Percentiles rank a stretch among this genome's conserved stretches.
phyloP scores from a whole-genome alignment of 495 filamentous ascomycete genomes.

The Xanthoparmelia taractica region DNA sequence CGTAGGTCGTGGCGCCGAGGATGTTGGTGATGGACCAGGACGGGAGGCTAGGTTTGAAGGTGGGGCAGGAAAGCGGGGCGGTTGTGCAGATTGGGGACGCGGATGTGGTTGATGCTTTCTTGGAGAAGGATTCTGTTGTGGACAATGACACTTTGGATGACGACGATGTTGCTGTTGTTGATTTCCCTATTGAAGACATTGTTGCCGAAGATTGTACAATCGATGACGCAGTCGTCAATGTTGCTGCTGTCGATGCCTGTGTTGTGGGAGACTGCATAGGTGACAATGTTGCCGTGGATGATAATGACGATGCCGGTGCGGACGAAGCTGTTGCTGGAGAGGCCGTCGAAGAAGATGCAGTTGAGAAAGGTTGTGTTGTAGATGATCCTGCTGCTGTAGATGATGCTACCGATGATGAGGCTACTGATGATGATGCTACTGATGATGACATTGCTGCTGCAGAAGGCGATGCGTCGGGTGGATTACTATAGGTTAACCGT shows the following conservation, averaged over 20 bases:
- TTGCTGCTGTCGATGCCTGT: neutral
- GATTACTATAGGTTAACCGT: neutral
- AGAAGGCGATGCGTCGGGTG: neutral
- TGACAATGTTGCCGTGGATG: neutral
- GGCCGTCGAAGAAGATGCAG: neutral
- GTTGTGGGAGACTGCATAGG: too few relatives aligned
- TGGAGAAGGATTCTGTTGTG: neutral
- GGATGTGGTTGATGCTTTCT: neutral
- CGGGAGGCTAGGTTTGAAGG: neutral
- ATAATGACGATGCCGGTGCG: neutral
- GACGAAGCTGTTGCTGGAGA: neutral
- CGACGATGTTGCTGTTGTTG: neutral
- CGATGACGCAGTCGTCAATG: neutral
- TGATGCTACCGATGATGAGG: neutral
- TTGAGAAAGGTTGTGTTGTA: neutral
- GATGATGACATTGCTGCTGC: neutral
- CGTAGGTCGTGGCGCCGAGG: constrained; percentile 2
- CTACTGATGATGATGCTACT: neutral
- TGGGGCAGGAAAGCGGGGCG: neutral
- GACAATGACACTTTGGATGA: neutral
- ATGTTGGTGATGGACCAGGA: constrained; percentile 2
- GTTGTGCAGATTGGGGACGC: neutral
- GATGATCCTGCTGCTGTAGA: neutral
- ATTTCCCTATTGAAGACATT: neutral
- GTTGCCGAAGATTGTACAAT: neutral